These are phyloP conservation scores for Amorphotheca resinae DNA, from an alignment of 495 filamentous ascomycete genomes.

Conservation along the genomic window DNA sequence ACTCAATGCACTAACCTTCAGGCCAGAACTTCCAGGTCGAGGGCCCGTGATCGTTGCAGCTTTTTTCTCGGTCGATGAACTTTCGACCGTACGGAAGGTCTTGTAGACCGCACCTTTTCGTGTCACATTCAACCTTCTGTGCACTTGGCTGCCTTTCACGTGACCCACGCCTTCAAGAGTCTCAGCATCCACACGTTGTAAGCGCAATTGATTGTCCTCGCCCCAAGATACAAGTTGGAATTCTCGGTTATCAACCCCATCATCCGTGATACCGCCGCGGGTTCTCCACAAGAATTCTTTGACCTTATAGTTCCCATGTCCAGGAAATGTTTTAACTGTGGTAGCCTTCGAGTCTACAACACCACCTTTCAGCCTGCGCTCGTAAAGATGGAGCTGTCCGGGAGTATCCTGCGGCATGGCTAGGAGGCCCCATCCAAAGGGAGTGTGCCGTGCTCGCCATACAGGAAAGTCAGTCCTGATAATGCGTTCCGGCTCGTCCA, in stretches of 20 bases:
- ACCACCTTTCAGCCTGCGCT: slow-evolving; percentile 23
- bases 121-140: slow-evolving; percentile 58
- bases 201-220: slow-evolving; percentile 65
- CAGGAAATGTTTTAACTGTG: slow-evolving; percentile 44
- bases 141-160: slow-evolving; percentile 50
- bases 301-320: slow-evolving; percentile 68
- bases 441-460: slow-evolving; percentile 88
- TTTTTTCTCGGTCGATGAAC: slow-evolving; percentile 29
- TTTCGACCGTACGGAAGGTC: slow-evolving; percentile 55
- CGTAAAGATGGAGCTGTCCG: slow-evolving; percentile 75
- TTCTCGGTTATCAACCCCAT: slow-evolving; percentile 73
- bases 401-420: slow-evolving; percentile 89
- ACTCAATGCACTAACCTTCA: slow-evolving; percentile 24
- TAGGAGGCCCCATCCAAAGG: slow-evolving; percentile 75
- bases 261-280: slow-evolving; percentile 53
- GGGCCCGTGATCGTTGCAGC: slow-evolving; percentile 36
- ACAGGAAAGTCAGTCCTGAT: slow-evolving; percentile 78
- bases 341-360: slow-evolving; percentile 11
- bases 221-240: slow-evolving; percentile 94
- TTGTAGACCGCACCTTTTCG: slow-evolving; percentile 76
- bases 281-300: slow-evolving; percentile 92
- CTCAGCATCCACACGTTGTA: slow-evolving; percentile 60
- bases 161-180: slow-evolving; percentile 64
- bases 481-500: slow-evolving; percentile 55
- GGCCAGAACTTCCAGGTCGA: slow-evolving; percentile 25